Evolutionary conservation across 73 alveolate species (phyloP).

Genomic region (Uronychia binucleata): DNA sequence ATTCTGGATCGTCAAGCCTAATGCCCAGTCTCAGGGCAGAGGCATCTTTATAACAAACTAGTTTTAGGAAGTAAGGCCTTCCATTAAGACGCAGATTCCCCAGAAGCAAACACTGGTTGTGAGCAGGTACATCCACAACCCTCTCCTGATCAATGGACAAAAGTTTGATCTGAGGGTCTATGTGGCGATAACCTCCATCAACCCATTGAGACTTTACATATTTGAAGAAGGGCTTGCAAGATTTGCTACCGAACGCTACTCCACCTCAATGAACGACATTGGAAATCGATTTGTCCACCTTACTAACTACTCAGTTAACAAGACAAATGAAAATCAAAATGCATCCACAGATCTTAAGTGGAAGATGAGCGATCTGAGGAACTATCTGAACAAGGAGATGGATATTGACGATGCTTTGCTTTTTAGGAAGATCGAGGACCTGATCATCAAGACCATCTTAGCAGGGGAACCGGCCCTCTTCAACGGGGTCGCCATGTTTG

Average conservation of each 20-base stretch:
- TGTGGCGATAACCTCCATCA: conserved; percentile 62
- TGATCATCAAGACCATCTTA: no score
- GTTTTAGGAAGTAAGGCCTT: no score
- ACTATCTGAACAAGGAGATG: no score
- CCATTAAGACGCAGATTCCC: no score
- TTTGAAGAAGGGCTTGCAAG: conserved; percentile 69
- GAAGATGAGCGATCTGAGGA: no score
- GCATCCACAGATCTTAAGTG: no score
- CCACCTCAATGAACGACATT: conserved; percentile 22
- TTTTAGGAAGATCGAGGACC: no score
- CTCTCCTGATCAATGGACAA: conserved; percentile 84
- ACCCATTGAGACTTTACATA: conserved; percentile 52
- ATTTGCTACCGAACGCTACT: conserved; percentile 61
- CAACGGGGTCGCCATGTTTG: conserved; percentile 76
- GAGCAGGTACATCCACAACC: conserved; percentile 75
- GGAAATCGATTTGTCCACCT: conserved; percentile 54
- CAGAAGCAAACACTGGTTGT: no score
- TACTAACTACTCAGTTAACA: conserved; percentile 56
- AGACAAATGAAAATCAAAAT: no score
- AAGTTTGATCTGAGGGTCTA: conserved; percentile 91
- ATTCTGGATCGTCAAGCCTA: conserved; percentile 91
- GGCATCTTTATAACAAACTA: conserved; percentile 84
- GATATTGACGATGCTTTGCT: no score
- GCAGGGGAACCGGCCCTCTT: conserved; percentile 73
- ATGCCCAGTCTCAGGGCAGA: conserved; percentile 90